phyloP scores from a whole-genome alignment of 2,329 filamentous ascomycete species.

The Aspergillus melleus region DNA sequence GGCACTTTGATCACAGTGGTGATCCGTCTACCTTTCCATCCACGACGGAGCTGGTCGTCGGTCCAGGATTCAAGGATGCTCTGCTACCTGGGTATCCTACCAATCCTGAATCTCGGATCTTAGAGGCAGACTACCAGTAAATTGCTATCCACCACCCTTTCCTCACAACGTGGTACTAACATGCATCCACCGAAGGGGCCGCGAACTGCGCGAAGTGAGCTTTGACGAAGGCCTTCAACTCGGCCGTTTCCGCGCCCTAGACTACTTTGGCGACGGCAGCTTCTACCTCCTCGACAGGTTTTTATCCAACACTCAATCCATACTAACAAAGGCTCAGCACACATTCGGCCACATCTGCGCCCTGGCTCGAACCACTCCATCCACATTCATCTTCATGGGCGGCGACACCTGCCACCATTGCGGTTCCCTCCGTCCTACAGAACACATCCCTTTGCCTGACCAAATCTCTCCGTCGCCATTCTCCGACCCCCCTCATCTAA shows the following conservation, averaged over 20 bases:
- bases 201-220: slow-evolving; percentile 21
- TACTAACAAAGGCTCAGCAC: neutral
- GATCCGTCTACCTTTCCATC: slow-evolving; percentile 25
- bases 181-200: neutral
- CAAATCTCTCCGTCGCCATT: neutral
- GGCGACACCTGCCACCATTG: slow-evolving; percentile 28
- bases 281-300: slow-evolving; percentile 52
- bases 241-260: slow-evolving; percentile 39
- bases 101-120: slow-evolving; percentile 16
- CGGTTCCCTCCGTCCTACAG: slow-evolving; percentile 35
- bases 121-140: slow-evolving; percentile 16
- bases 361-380: slow-evolving; percentile 26
- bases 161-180: too few species aligned
- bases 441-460: neutral
- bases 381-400: slow-evolving; percentile 29
- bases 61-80: slow-evolving; percentile 22
- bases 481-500: neutral
- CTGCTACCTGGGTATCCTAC: slow-evolving; percentile 21
- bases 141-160: slow-evolving; percentile 1
- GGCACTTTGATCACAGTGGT: slow-evolving; percentile 32
- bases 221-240: slow-evolving; percentile 17
- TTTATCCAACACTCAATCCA: neutral
- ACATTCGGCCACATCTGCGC: slow-evolving; percentile 25
- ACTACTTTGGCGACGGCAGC: slow-evolving; percentile 58
- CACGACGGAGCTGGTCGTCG: slow-evolving; percentile 24